Conservation (phyloP, 164 flowering plant species). For the Sextonia rubra region DNA sequence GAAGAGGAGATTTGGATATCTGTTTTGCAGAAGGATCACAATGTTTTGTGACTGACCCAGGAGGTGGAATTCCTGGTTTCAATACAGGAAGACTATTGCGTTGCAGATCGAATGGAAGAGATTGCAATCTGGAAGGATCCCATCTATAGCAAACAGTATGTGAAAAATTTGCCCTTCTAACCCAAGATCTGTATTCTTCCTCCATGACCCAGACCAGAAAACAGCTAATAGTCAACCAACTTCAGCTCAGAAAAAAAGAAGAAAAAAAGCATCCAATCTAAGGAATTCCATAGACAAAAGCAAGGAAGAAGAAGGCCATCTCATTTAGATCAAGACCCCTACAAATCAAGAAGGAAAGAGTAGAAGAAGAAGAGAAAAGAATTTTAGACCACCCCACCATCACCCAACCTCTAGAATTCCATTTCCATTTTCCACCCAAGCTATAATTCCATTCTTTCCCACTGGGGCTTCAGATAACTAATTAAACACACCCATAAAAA, state of each 20-base stretch:
- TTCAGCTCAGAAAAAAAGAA: neutral
- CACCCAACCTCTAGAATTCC: neutral
- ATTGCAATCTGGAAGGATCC: constrained; percentile 39
- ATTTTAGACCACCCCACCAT: neutral
- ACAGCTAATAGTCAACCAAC: neutral
- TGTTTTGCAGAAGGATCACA: neutral
- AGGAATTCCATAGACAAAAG: neutral
- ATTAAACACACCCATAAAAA: too few species aligned
- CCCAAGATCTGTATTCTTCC: constrained; percentile 68
- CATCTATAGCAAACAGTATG: constrained; percentile 61
- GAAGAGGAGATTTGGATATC: neutral
- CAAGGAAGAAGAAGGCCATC: neutral
- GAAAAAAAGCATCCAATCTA: neutral
- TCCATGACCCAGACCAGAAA: constrained; percentile 29
- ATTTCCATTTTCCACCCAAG: too few species aligned
- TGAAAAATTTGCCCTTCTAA: constrained; percentile 78
- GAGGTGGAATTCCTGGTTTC: neutral
- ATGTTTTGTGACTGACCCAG: neutral
- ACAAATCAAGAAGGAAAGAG: neutral
- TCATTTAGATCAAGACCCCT: neutral
- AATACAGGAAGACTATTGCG: constrained; percentile 8
- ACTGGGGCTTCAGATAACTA: too few species aligned
- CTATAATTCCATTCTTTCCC: too few species aligned
- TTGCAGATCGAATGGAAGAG: constrained; percentile 29
- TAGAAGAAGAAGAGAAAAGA: neutral